Conservation (phyloP, 2,329 filamentous ascomycete species). For the Exophiala oligosperma region DNA sequence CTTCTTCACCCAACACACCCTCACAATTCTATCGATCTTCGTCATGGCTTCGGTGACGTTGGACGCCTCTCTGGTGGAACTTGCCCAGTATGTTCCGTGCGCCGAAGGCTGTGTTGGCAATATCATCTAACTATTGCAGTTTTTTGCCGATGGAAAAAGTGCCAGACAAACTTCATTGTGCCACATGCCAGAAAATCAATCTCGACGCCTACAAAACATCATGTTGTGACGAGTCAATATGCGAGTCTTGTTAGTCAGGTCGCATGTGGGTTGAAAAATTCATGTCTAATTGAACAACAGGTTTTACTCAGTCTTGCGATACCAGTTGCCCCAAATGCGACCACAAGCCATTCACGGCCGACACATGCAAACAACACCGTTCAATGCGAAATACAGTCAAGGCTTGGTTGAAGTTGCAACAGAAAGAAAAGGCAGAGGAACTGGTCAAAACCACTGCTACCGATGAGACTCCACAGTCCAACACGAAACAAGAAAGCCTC, state of each 20-base stretch:
- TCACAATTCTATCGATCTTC: neutral
- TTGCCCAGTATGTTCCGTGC: constrained; percentile 29
- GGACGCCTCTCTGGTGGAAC: constrained; percentile 25
- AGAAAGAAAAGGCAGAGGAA: constrained; percentile 78
- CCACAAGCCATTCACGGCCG: constrained; percentile 81
- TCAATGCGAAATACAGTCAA: constrained; percentile 88
- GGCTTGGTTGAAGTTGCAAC: constrained; percentile 84
- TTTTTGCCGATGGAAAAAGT: constrained; percentile 79
- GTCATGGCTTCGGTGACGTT: constrained; percentile 20
- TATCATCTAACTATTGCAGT: constrained; percentile 46
- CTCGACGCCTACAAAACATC: constrained; percentile 88
- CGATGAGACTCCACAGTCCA: constrained; percentile 6
- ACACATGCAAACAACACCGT: constrained; percentile 87
- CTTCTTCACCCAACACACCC: neutral
- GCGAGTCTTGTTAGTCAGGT: constrained; percentile 71
- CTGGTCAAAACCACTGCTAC: constrained; percentile 42
- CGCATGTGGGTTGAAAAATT: neutral
- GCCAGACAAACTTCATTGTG: constrained; percentile 94
- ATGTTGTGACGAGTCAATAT: constrained; percentile 94
- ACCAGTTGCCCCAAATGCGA: constrained; percentile 89
- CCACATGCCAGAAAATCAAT: constrained; percentile 86
- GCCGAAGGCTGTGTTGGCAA: neutral
- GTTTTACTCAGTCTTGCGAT: constrained; percentile 55
- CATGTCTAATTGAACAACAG: constrained; percentile 6
- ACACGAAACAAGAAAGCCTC: neutral